Base-by-base conservation (phyloP, 1,284 basidiomycete genomes). In the Xerocomus minutiporus region DNA sequence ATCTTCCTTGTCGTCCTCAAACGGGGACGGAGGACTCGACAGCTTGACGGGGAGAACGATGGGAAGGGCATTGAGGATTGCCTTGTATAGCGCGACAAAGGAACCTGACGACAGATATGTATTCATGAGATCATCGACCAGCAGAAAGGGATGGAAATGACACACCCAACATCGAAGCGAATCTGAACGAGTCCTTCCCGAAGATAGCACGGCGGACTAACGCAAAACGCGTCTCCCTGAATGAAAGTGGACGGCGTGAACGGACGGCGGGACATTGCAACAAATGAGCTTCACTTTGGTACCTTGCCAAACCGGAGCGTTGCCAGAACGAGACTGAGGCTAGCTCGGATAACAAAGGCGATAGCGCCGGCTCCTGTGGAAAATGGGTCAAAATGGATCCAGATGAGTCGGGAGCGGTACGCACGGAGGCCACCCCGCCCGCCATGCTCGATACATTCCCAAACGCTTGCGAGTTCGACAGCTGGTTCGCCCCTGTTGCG, bases 81-180 rank as follows among this genome's bases (percentile, higher is more conserved):
- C 80, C 59, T 91, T 94, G 74, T 95, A 91, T 15, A 92, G 62
- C 12, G 84, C 80, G 7, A 88, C 88, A 61, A 93, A 93, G 0
- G 86, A 83, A 3, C 86, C 88, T 89, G 57, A 23, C 3, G 34
- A 5, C 5, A 20, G 8, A 32, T 17, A 5, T 0, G 9, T n/a
- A 3, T 23, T 31, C 25, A 32, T 36, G 20, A 39, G 23, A 8
- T 8, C 17, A 12, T 35, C 8, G 26, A 15, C 35, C 17, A n/a
- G 49, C 4, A 20, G 20, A 48, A 32, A 32, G n/a, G 11, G 11
- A 43, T 15, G 46, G 8, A 17, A 23, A 51, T 9, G 25, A 72
- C 73, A 41, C 56, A 84, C 91, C 91, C 31, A 96, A 75, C 90
- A 93, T 94, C 0, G 84, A 82, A 7, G 86, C 89, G 56, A 94